Percentiles rank a stretch among this genome's conserved stretches.
These are phyloP conservation scores for Piper longum DNA, from an alignment of 164 flowering plant genomes.

Conservation along the genomic window DNA sequence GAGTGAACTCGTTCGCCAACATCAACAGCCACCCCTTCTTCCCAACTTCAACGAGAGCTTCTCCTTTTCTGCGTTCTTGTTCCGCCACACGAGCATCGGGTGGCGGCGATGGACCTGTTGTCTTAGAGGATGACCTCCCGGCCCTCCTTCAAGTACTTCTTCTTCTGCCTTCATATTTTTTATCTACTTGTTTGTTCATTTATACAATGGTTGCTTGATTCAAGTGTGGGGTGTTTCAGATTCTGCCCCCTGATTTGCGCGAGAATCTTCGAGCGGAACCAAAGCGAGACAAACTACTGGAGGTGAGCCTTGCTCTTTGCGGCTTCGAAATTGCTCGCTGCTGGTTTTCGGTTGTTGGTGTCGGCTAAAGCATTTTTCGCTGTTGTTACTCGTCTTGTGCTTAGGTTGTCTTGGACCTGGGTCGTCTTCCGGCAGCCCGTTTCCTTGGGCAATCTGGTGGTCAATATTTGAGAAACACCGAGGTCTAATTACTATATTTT, in stretches of 20 bases:
- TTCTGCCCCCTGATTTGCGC: slow-evolving; percentile 50
- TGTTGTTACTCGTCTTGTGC: background rate
- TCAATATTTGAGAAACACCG: slow-evolving; percentile 33
- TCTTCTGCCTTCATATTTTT: background rate
- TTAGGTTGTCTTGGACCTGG: slow-evolving; percentile 61
- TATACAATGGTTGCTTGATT: too few relatives aligned
- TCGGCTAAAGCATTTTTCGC: background rate
- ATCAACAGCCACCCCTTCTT: too few relatives aligned
- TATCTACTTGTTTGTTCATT: background rate
- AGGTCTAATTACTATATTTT: slow-evolving; percentile 19
- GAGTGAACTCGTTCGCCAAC: too few relatives aligned
- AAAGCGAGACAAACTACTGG: slow-evolving; percentile 35
- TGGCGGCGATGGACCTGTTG: slow-evolving; percentile 13
- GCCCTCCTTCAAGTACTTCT: slow-evolving; percentile 16
- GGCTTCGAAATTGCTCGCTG: too few relatives aligned
- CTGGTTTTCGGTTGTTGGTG: too few relatives aligned
- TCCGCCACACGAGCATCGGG: slow-evolving; percentile 3
- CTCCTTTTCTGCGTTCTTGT: background rate
- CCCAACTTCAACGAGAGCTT: background rate
- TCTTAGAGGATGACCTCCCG: slow-evolving; percentile 23
- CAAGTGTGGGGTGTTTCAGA: too few relatives aligned
- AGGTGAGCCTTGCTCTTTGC: slow-evolving; percentile 20
- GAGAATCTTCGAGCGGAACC: slow-evolving; percentile 31
- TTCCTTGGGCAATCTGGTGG: slow-evolving; percentile 46
- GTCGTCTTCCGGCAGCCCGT: slow-evolving; percentile 54